Conservation (phyloP, 2,329 filamentous ascomycete species). For the Pseudocercospora crystallina region DNA sequence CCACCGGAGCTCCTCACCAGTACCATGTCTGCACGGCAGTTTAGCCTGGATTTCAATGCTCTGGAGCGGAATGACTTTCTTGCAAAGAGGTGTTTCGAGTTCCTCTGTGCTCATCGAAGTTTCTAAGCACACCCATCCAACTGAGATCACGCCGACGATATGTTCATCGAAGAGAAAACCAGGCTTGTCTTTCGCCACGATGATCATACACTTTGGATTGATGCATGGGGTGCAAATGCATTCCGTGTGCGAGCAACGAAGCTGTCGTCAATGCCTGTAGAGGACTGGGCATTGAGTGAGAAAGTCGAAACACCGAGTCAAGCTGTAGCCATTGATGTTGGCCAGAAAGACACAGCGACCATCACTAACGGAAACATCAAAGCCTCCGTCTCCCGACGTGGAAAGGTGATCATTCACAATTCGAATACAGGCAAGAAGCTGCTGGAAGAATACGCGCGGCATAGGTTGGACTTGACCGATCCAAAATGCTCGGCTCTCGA, state of each 20-base stretch:
- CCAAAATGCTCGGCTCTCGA: constrained; percentile 60
- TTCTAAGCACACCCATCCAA: too few species aligned
- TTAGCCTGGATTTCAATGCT: too few species aligned
- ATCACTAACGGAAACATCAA: constrained; percentile 52
- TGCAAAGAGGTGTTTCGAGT: too few species aligned
- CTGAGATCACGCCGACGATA: constrained; percentile 6
- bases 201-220: constrained; percentile 50
- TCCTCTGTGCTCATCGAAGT: too few species aligned
- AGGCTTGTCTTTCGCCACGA: constrained; percentile 61
- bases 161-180: constrained; percentile 50
- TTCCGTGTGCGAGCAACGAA: constrained; percentile 51
- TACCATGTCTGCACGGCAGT: too few species aligned
- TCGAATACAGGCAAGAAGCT: constrained; percentile 41
- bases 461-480: constrained; percentile 53
- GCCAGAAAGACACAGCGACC: constrained; percentile 33
- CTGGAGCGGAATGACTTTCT: too few species aligned
- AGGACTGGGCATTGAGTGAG: constrained; percentile 44
- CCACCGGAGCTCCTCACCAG: too few species aligned
- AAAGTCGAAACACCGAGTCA: constrained; percentile 1
- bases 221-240: constrained; percentile 52
- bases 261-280: constrained; percentile 35
- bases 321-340: constrained; percentile 17
- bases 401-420: constrained; percentile 53
- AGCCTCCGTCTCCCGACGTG: constrained; percentile 47
- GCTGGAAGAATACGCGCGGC: constrained; percentile 55